Evolutionary conservation across 2,329 filamentous ascomycete genomes (phyloP).

Genomic region (Xylariaceae sp.): DNA sequence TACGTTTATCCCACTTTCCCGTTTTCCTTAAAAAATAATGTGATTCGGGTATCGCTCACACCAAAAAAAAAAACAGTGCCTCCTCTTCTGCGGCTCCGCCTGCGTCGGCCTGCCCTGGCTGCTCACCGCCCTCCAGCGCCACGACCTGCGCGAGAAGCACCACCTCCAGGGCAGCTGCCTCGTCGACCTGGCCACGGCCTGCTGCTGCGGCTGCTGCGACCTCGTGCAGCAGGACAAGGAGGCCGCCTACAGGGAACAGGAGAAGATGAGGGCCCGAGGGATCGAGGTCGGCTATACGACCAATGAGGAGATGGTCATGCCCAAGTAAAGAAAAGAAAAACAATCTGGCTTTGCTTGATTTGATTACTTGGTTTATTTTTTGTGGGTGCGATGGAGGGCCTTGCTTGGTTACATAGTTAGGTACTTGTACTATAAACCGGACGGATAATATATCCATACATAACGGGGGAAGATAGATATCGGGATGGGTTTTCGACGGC

Average conservation of each 20-base stretch:
- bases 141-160: conserved; percentile 40
- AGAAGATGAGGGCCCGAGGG: conserved; percentile 9
- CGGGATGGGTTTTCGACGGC: no score
- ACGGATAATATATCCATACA: background rate
- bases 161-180: conserved; percentile 41
- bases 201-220: conserved; percentile 42
- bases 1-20: conserved; percentile 26
- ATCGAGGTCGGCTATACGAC: background rate
- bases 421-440: background rate
- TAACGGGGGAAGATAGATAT: background rate
- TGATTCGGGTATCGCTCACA: background rate
- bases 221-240: conserved; percentile 46
- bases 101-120: conserved; percentile 39
- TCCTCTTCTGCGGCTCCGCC: conserved; percentile 37
- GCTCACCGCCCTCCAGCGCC: conserved; percentile 40
- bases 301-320: background rate
- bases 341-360: no score
- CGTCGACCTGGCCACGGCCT: conserved; percentile 35
- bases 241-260: conserved; percentile 25
- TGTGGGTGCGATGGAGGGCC: background rate
- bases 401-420: no score
- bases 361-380: no score
- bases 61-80: conserved; percentile 29
- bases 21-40: background rate
- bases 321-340: background rate